Evolutionary conservation across 768 basidiomycete genomes (phyloP).

Genomic region (Omphalotus guepiniiformis): DNA sequence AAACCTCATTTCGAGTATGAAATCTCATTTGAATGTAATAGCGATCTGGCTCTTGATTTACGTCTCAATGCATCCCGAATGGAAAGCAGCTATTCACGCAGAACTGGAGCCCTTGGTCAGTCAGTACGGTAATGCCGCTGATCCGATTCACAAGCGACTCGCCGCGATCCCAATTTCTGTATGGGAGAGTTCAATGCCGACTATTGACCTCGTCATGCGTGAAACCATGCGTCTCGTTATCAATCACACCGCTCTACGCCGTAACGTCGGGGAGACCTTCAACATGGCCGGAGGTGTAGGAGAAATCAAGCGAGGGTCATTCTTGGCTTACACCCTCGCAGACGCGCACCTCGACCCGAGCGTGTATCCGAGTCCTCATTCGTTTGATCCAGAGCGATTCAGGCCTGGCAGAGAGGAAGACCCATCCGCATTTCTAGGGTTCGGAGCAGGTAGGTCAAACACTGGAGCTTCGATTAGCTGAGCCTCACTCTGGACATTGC

Average conservation of each 20-base stretch:
- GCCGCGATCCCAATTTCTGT: conserved; percentile 1
- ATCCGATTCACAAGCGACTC: conserved; percentile 1
- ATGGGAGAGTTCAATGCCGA: conserved; percentile 10
- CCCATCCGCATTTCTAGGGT: conserved; percentile 32
- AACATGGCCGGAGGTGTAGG: conserved; percentile 13
- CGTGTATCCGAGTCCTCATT: conserved; percentile 29
- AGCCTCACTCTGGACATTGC: conserved; percentile 1
- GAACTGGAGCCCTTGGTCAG: neutral
- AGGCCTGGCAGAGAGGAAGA: conserved; percentile 30
- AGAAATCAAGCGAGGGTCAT: conserved; percentile 29
- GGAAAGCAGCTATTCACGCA: conserved; percentile 6
- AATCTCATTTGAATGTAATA: neutral
- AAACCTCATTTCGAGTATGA: neutral
- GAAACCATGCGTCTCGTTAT: conserved; percentile 11
- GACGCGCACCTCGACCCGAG: conserved; percentile 32
- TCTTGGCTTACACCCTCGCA: conserved; percentile 28
- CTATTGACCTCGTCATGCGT: conserved; percentile 8
- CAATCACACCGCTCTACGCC: conserved; percentile 2
- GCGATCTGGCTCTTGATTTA: neutral
- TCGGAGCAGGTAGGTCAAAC: conserved; percentile 33
- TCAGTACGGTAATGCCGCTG: neutral
- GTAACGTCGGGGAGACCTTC: neutral
- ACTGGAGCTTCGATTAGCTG: no score
- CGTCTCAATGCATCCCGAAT: neutral
- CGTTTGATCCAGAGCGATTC: conserved; percentile 33